Conservation (phyloP, 331 rosid species). For the Malus hybrid region DNA sequence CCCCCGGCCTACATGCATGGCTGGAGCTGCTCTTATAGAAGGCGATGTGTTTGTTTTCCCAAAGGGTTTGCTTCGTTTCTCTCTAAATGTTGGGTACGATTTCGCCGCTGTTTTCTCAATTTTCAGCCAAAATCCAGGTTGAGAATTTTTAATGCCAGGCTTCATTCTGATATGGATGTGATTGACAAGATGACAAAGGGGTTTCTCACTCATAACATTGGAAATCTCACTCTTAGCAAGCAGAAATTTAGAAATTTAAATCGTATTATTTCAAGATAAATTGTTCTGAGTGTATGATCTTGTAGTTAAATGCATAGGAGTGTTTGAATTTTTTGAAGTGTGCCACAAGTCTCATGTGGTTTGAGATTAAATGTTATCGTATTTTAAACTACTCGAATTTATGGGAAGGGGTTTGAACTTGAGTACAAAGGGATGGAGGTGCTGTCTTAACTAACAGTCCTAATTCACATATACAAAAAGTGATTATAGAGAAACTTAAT, state of each 20-base stretch:
- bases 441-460: background rate
- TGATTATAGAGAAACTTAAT: background rate
- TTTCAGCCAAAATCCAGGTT: slow-evolving; percentile 57
- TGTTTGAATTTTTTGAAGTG: background rate
- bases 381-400: background rate
- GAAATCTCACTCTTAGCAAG: background rate
- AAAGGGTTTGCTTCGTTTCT: slow-evolving; percentile 58
- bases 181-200: slow-evolving; percentile 23
- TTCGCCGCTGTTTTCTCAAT: slow-evolving; percentile 47
- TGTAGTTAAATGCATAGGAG: background rate
- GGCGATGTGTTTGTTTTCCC: slow-evolving; percentile 82
- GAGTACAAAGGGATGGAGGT: too few relatives aligned
- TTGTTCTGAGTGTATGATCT: background rate
- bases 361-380: background rate
- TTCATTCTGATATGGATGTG: slow-evolving; percentile 24
- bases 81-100: slow-evolving; percentile 36
- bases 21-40: too few relatives aligned
- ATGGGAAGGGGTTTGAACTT: background rate
- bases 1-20: too few relatives aligned
- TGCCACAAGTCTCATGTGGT: background rate
- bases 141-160: slow-evolving; percentile 19
- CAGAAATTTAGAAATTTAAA: background rate
- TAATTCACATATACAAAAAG: background rate
- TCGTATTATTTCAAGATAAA: background rate
- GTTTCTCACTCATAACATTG: slow-evolving; percentile 3